Base-by-base conservation (phyloP, 148 eudicot species). In the Dysphania ambrosioides region DNA sequence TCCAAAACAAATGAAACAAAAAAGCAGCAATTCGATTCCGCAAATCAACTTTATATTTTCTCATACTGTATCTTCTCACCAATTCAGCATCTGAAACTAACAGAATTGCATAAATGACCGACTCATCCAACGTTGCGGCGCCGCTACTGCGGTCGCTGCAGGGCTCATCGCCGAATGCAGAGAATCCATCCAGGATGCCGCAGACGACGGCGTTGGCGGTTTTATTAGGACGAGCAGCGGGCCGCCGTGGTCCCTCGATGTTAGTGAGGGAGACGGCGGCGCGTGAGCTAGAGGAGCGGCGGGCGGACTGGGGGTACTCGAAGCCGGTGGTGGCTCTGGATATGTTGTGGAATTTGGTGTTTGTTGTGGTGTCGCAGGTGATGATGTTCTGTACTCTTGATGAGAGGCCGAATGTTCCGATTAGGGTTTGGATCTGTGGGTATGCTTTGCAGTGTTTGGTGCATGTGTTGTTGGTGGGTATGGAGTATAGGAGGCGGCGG, bases 241-340 rank as follows among this genome's bases (percentile, higher is more conserved):
- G 92, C 8, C 83, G 93, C 21, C 83, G 97, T 0, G 93, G 95
- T 2, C 88, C 97, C 6, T 90, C 98, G 56, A 79, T 90, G 82
- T 64, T 94, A 30, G 98, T 94, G 30, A 80, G 98, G 31, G 93
- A 94, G 83, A 90, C 96, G 32, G 97, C 98, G 24, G 98, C 98
- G 47, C 89, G 96, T 5, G 83, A 94, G 83, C 89, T 94, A 2
- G 97, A 90, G 63, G 92, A 88, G 60, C 86, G 98, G 1, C 91
- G 97, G 12, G 92, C 89, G 15, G 96, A 94, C 47, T 94, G 98
- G 98, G 97, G 97, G 0, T 94, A 91, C 86, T 91, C 98, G 9
- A 87, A 81, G 84, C 98, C 97, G 10, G 96, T 94, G 13, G 98
- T 94, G 69, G 93, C 96, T 12, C 78, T 94, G 18, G 98, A 94